A percentile compares a stretch with the other conserved stretches of the same genome.
Conservation (phyloP, 2,329 filamentous ascomycete genomes). For the Coleophoma eucalyptorum region DNA sequence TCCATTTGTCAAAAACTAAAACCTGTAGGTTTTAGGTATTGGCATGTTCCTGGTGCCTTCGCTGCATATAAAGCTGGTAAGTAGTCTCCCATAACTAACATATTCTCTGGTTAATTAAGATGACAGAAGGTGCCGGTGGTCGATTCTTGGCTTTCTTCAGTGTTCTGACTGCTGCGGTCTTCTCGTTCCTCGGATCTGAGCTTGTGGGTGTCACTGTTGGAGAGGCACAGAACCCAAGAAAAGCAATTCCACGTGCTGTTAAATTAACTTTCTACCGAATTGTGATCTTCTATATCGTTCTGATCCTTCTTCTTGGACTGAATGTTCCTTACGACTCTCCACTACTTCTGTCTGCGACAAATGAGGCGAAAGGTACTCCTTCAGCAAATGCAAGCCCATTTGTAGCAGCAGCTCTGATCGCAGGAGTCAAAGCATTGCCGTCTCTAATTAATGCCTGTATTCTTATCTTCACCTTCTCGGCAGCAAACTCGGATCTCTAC, state of each 20-base stretch:
- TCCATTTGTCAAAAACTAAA: too few species aligned
- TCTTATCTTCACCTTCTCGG: constrained; percentile 60
- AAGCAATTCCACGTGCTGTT: constrained; percentile 64
- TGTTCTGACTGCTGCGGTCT: constrained; percentile 45
- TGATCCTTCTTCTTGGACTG: constrained; percentile 56
- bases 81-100: not conserved
- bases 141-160: constrained; percentile 56
- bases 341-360: constrained; percentile 41
- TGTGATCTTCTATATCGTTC: constrained; percentile 60
- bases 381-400: constrained; percentile 41
- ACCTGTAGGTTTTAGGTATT: constrained; percentile 39
- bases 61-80: constrained; percentile 25
- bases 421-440: constrained; percentile 59
- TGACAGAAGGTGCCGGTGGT: constrained; percentile 44
- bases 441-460: constrained; percentile 66
- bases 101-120: not conserved
- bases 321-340: constrained; percentile 62
- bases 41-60: constrained; percentile 39
- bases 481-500: constrained; percentile 55
- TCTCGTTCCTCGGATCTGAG: constrained; percentile 62
- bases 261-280: constrained; percentile 59
- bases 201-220: constrained; percentile 61
- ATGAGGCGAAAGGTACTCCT: not conserved
- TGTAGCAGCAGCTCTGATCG: constrained; percentile 57
- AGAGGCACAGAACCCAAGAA: constrained; percentile 59